Percentiles rank a stretch among this genome's conserved stretches.
Evolutionary conservation across 1,139 yeast genomes (phyloP).

Genomic region (Diutina mesorugosa): DNA sequence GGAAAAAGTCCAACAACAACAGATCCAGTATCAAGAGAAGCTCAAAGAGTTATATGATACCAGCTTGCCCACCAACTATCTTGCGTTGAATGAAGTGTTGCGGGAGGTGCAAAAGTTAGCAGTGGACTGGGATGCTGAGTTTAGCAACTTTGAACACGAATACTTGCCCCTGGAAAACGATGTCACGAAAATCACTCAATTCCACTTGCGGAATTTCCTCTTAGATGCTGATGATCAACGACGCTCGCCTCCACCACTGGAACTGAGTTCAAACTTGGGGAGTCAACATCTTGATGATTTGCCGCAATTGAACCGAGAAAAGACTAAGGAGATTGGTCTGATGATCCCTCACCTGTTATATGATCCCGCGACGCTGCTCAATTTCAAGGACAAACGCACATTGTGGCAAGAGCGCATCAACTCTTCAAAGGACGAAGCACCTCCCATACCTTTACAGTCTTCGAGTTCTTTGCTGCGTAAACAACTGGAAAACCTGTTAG

Average conservation of each 20-base stretch:
- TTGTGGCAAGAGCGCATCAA: slow-evolving; percentile 1
- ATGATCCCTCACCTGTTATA: background rate
- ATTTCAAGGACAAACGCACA: background rate
- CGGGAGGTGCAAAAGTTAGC: slow-evolving; percentile 71
- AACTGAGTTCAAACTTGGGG: background rate
- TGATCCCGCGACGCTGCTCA: background rate
- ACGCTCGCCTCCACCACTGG: background rate
- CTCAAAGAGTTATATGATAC: slow-evolving; percentile 41
- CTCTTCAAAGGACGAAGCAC: background rate
- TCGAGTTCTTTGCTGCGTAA: background rate
- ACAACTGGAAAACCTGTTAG: slow-evolving; percentile 1
- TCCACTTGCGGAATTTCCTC: slow-evolving; percentile 70
- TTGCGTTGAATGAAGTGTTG: slow-evolving; percentile 57
- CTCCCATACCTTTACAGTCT: background rate
- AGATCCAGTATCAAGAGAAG: slow-evolving; percentile 25
- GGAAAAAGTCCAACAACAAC: slow-evolving; percentile 38
- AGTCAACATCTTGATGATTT: background rate
- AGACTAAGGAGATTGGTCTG: background rate
- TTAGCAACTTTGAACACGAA: slow-evolving; percentile 65
- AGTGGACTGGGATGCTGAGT: slow-evolving; percentile 79
- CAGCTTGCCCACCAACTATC: slow-evolving; percentile 51
- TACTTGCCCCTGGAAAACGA: slow-evolving; percentile 90
- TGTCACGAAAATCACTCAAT: slow-evolving; percentile 81
- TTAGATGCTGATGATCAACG: slow-evolving; percentile 18
- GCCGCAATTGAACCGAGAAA: background rate